A percentile compares a stretch with the other conserved stretches of the same genome.
Conservation (phyloP, 352 stramenopile species). For the Pythium aristosporum region DNA sequence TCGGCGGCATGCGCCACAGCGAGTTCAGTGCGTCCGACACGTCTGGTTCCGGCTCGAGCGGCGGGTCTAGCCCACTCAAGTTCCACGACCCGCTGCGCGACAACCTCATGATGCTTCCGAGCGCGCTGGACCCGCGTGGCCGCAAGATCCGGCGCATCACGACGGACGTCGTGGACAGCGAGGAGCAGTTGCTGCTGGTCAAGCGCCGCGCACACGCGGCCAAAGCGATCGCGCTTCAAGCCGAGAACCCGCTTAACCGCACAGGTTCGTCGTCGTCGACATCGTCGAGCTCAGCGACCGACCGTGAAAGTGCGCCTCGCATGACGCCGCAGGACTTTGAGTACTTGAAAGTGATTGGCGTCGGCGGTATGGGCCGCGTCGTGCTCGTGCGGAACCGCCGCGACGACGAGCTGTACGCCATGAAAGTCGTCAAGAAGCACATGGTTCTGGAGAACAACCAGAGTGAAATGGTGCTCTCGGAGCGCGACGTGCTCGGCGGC, state of each 20-base stretch:
- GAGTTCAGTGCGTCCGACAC: slow-evolving; percentile 23
- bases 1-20: slow-evolving; percentile 14
- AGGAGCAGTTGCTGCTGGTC: slow-evolving; percentile 59
- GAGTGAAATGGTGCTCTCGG: slow-evolving; percentile 61
- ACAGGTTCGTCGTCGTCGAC: neutral
- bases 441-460: slow-evolving; percentile 51
- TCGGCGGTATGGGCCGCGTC: slow-evolving; percentile 86
- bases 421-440: slow-evolving; percentile 75
- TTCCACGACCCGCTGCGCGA: slow-evolving; percentile 31
- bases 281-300: neutral
- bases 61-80: slow-evolving; percentile 10
- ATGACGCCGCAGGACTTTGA: slow-evolving; percentile 75
- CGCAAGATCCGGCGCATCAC: slow-evolving; percentile 53
- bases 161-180: slow-evolving; percentile 43
- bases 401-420: slow-evolving; percentile 66
- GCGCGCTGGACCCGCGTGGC: slow-evolving; percentile 46
- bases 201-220: slow-evolving; percentile 44
- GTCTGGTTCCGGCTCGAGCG: slow-evolving; percentile 7
- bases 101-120: slow-evolving; percentile 57
- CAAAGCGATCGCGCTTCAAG: slow-evolving; percentile 87
- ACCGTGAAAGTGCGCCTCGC: neutral
- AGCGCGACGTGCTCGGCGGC: slow-evolving; percentile 73
- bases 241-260: slow-evolving; percentile 12
- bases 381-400: slow-evolving; percentile 63
- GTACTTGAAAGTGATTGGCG: slow-evolving; percentile 86